phyloP scores from a whole-genome alignment of 495 filamentous ascomycete genomes.

The Penicillium verhagenii region DNA sequence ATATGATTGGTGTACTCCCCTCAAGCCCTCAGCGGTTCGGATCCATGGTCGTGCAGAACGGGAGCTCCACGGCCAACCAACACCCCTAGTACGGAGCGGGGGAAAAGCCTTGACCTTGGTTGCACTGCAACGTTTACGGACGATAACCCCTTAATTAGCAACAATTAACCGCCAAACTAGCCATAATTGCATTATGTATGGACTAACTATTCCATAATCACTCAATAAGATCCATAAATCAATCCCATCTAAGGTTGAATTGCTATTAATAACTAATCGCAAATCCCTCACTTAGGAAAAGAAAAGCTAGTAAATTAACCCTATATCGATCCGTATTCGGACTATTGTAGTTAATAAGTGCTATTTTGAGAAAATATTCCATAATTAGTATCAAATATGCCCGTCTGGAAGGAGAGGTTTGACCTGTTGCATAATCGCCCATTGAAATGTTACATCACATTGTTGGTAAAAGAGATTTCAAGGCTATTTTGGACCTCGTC shows the following conservation, averaged over 20 bases:
- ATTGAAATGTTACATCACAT: neutral
- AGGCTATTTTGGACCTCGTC: neutral
- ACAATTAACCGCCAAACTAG: slow-evolving; percentile 26
- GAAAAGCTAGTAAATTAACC: neutral
- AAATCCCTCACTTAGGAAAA: neutral
- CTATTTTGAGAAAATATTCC: neutral
- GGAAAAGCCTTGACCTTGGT: neutral
- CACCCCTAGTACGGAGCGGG: too few relatives aligned
- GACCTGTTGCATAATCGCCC: neutral
- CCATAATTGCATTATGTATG: neutral
- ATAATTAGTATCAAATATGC: neutral
- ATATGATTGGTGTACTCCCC: slow-evolving; percentile 1
- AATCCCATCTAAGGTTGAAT: neutral
- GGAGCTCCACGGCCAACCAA: slow-evolving; percentile 3
- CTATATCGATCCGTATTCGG: neutral
- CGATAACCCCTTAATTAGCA: slow-evolving; percentile 29
- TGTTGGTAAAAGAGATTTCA: neutral
- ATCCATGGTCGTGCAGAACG: neutral
- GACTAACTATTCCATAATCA: slow-evolving; percentile 1
- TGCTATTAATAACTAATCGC: neutral
- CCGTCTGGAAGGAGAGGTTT: neutral
- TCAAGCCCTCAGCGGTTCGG: neutral
- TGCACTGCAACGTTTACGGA: neutral
- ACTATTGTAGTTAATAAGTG: neutral
- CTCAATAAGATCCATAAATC: neutral